Base-by-base conservation (phyloP, 805 yeast genomes). In the Starmerella bombicola region DNA sequence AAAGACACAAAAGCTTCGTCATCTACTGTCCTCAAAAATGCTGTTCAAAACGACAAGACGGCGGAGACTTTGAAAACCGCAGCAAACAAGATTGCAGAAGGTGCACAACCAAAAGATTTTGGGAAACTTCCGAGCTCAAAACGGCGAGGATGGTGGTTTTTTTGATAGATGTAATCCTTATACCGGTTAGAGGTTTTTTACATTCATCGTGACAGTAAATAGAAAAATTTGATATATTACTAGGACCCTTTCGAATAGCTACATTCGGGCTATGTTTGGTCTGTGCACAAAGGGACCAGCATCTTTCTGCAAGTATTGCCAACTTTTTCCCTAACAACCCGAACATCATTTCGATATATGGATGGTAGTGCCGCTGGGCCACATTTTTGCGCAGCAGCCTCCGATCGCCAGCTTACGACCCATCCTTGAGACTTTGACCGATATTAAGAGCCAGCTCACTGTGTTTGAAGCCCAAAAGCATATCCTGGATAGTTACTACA, bases 361-460 rank as follows among this genome's bases (percentile, higher is more conserved):
- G 8, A 31, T 24, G 28, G 28, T 24, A 24, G 46, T 42, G 7
- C 46, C 46, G 21, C 33, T 42, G 33, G 25, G 29, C 7, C 30
- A 30, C 18, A 18, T 45, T 3, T 35, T 45, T n/a, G 43, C 39
- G 6, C 48, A 45, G 40, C 46, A 38, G 34, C 46, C 48, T 21
- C 33, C 34, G 16, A 4, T 41, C 2, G 48, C 48, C 16, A 19
- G 43, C 4, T 31, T 45, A 13, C 20, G 33, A n/a, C 41, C 41
- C 7, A 3, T 45, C n/a, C 22, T 45, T 12, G 29, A 18, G 12
- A 19, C 6, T 5, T 10, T 34, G 12, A 21, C 35, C 12, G 19
- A 17, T n/a, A 7, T 9, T 13, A 28, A 25, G 2, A 24, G 20
- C n/a, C 48, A 45, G 34, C 20, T 18, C 7, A 30, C 26, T 7